phyloP scores from a whole-genome alignment of 179 eudicot genomes.

The Camellia oleifera region DNA sequence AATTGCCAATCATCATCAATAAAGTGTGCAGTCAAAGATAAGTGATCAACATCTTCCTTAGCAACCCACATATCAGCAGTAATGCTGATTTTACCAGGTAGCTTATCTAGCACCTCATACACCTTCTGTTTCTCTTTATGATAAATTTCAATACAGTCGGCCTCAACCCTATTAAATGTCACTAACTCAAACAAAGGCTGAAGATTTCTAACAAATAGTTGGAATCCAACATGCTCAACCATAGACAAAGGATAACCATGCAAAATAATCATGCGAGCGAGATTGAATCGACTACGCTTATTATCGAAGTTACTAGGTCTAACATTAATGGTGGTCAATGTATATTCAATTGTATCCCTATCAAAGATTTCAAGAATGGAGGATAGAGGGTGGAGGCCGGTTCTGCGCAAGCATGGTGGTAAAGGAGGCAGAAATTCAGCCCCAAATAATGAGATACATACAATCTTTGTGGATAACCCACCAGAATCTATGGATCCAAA shows the following conservation, averaged over 20 bases:
- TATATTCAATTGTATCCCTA: no score
- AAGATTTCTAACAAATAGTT: conserved; percentile 77
- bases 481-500: no score
- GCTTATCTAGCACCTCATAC: conserved; percentile 55
- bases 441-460: no score
- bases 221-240: conserved; percentile 87
- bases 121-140: conserved; percentile 77
- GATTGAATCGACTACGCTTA: conserved; percentile 49
- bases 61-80: conserved; percentile 62
- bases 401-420: no score
- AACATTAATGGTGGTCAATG: background rate
- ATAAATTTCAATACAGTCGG: conserved; percentile 81
- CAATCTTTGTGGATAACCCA: no score
- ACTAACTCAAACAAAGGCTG: conserved; percentile 84
- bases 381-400: no score
- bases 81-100: conserved; percentile 73
- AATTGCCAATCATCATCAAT: conserved; percentile 68
- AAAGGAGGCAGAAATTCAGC: no score
- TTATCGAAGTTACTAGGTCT: conserved; percentile 51
- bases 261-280: conserved; percentile 87
- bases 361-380: no score
- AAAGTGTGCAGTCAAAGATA: conserved; percentile 70
- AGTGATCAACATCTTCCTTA: conserved; percentile 50
- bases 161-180: conserved; percentile 60
- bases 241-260: conserved; percentile 90